These are phyloP conservation scores for Nemania diffusa DNA, from an alignment of 2,329 filamentous ascomycete genomes.

Conservation along the genomic window DNA sequence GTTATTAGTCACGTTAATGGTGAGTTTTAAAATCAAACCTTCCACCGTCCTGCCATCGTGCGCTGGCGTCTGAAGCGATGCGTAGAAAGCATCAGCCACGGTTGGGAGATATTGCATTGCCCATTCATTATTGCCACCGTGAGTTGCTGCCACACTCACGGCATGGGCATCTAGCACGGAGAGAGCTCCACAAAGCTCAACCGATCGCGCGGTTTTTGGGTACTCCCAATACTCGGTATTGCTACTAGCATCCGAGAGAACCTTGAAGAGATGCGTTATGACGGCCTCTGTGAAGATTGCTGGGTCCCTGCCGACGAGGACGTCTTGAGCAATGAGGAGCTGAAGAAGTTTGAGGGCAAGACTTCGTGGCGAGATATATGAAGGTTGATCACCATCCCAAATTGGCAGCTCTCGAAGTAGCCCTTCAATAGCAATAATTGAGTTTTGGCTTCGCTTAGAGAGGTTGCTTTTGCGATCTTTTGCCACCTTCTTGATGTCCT, in stretches of 20 bases:
- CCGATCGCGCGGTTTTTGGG: slow-evolving; percentile 47
- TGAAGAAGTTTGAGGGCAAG: slow-evolving; percentile 73
- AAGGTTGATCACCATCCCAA: slow-evolving; percentile 67
- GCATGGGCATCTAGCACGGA: slow-evolving; percentile 67
- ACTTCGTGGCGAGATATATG: slow-evolving; percentile 68
- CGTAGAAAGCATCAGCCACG: slow-evolving; percentile 60
- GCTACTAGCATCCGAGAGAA: slow-evolving; percentile 53
- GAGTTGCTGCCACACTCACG: slow-evolving; percentile 58
- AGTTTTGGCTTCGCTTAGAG: slow-evolving; percentile 70
- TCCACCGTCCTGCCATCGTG: slow-evolving; percentile 55
- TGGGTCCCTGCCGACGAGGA: slow-evolving; percentile 58
- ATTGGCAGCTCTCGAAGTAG: slow-evolving; percentile 63
- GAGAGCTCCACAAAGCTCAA: slow-evolving; percentile 55
- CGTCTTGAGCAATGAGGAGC: slow-evolving; percentile 62
- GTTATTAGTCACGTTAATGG: slow-evolving; percentile 88
- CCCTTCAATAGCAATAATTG: slow-evolving; percentile 65
- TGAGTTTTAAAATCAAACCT: slow-evolving; percentile 71
- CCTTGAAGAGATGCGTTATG: slow-evolving; percentile 59
- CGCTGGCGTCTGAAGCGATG: slow-evolving; percentile 51
- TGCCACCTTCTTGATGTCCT: slow-evolving; percentile 69
- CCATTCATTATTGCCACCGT: slow-evolving; percentile 55
- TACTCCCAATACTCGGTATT: slow-evolving; percentile 52
- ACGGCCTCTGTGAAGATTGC: slow-evolving; percentile 62
- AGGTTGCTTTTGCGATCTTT: slow-evolving; percentile 75
- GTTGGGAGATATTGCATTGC: slow-evolving; percentile 61